These are phyloP conservation scores for Castanea mollissima DNA, from an alignment of 306 rosid genomes.

Conservation along the genomic window DNA sequence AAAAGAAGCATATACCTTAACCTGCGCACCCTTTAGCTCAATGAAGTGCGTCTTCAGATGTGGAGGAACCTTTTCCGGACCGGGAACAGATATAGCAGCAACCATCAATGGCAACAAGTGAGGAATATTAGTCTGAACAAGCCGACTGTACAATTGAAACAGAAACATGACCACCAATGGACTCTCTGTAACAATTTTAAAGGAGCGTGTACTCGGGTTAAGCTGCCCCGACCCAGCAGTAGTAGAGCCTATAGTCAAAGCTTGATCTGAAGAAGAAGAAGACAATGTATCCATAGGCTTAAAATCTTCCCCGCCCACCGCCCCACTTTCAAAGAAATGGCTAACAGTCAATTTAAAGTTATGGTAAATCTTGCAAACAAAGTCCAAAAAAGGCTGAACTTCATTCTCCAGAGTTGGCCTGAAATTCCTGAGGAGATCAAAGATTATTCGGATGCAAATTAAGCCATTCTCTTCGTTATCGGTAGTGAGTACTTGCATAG, in stretches of 20 bases:
- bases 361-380: conserved; percentile 90
- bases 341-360: conserved; percentile 76
- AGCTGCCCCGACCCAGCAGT: conserved; percentile 66
- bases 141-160: conserved; percentile 89
- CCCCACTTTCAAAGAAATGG: conserved; percentile 79
- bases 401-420: conserved; percentile 84
- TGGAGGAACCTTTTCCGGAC: conserved; percentile 89
- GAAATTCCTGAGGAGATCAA: conserved; percentile 92
- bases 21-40: conserved; percentile 98
- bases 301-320: conserved; percentile 57
- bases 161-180: conserved; percentile 97
- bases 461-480: conserved; percentile 96
- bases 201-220: conserved; percentile 91
- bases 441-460: conserved; percentile 84
- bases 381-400: conserved; percentile 94
- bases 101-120: conserved; percentile 94
- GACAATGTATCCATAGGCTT: conserved; percentile 62
- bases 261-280: conserved; percentile 62
- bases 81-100: conserved; percentile 94
- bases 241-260: conserved; percentile 32
- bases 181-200: conserved; percentile 94
- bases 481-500: conserved; percentile 88
- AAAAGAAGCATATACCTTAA: conserved; percentile 60
- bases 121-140: conserved; percentile 94
- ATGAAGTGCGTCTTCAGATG: conserved; percentile 74